Evolutionary conservation across 257 asterid genomes (phyloP).

Genomic region (Nicotiana benthamiana): DNA sequence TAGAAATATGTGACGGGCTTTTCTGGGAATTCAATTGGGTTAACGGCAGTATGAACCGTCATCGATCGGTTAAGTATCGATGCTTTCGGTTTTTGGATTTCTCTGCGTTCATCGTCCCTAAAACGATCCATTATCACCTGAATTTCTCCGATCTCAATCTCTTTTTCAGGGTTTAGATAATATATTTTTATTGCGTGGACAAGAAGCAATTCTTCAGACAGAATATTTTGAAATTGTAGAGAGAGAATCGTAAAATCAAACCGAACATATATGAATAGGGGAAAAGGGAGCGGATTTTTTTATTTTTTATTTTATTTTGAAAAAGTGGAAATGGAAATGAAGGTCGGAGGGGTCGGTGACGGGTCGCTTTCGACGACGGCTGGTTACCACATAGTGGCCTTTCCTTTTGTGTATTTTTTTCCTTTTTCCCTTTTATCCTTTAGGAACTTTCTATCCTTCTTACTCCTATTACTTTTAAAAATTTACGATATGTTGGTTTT

Average conservation of each 20-base stretch:
- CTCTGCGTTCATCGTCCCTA: background rate
- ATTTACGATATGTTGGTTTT: background rate
- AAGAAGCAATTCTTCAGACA: background rate
- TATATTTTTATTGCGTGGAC: background rate
- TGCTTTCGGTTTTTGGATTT: background rate
- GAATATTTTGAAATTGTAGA: background rate
- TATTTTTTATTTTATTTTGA: background rate
- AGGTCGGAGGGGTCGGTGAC: background rate
- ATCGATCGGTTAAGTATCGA: background rate
- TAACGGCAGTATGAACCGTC: background rate
- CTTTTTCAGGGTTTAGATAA: background rate
- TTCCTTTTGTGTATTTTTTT: background rate
- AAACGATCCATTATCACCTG: constrained; percentile 1
- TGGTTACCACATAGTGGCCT: background rate
- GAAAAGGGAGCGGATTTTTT: background rate
- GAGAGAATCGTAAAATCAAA: background rate
- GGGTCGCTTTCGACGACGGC: background rate
- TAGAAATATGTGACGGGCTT: background rate
- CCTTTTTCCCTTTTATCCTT: background rate
- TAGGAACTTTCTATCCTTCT: background rate
- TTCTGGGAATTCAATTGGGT: background rate
- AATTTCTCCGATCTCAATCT: background rate
- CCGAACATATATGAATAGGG: background rate
- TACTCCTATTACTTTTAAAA: background rate
- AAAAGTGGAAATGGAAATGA: background rate